Conservation (phyloP, 768 basidiomycete genomes). For the Tricholoma bakamatsutake region DNA sequence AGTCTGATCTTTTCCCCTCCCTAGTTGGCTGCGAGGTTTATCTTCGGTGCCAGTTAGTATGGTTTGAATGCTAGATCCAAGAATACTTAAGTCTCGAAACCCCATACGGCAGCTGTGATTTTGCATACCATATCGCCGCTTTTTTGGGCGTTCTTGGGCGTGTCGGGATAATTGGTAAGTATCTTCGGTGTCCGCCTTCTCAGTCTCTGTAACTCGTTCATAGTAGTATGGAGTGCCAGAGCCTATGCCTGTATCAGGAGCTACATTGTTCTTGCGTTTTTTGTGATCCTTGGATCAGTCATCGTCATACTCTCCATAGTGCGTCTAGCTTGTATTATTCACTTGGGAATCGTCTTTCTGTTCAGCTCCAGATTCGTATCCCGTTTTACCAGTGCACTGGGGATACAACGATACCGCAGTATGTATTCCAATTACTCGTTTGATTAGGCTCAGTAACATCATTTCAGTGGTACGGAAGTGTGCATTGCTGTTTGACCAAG, state of each 20-base stretch:
- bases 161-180: conserved; percentile 22
- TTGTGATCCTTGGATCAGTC: conserved; percentile 15
- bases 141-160: conserved; percentile 26
- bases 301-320: conserved; percentile 21
- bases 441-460: background rate
- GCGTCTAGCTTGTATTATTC: background rate
- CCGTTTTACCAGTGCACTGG: background rate
- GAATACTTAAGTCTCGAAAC: background rate
- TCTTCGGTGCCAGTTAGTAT: background rate
- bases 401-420: background rate
- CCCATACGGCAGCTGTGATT: conserved; percentile 17
- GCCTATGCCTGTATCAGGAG: conserved; percentile 19
- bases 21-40: background rate
- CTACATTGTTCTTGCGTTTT: conserved; percentile 12
- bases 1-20: background rate
- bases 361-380: background rate
- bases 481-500: background rate
- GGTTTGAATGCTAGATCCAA: no score
- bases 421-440: background rate
- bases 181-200: background rate
- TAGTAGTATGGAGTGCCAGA: conserved; percentile 18
- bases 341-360: background rate
- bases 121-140: conserved; percentile 20
- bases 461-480: background rate
- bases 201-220: background rate